A percentile compares a stretch with the other conserved stretches of the same genome.
These are phyloP conservation scores for Solanum pennellii DNA, from an alignment of 257 asterid species.

Conservation along the genomic window DNA sequence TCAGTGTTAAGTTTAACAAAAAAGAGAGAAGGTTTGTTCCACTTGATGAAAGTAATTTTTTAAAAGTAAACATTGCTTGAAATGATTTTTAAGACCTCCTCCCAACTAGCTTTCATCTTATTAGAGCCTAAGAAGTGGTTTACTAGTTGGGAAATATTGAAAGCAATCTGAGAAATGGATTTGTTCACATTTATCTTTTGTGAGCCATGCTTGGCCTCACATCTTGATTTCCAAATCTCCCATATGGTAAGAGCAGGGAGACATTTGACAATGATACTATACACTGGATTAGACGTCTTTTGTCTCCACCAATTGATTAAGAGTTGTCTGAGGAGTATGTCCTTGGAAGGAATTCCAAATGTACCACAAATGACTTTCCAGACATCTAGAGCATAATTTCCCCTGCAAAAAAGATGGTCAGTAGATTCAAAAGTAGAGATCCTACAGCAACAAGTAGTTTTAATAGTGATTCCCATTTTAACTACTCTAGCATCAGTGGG, in stretches of 20 bases:
- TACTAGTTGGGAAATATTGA: neutral
- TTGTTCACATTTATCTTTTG: too few species aligned
- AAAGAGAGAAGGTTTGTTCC: neutral
- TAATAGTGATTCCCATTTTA: neutral
- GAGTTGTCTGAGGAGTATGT: neutral
- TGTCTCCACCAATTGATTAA: neutral
- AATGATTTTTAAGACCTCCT: neutral
- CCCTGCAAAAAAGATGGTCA: neutral
- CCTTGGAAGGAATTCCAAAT: neutral
- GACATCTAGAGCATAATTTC: neutral
- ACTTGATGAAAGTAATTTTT: neutral
- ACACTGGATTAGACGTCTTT: neutral
- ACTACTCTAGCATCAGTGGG: too few species aligned
- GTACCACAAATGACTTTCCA: neutral
- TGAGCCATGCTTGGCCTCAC: neutral
- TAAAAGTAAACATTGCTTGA: neutral
- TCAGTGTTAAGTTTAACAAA: neutral
- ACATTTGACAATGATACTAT: neutral
- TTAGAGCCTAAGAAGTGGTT: neutral
- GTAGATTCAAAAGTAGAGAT: neutral
- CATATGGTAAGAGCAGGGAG: neutral
- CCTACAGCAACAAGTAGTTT: neutral
- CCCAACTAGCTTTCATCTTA: neutral
- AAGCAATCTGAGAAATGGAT: neutral
- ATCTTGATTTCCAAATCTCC: neutral